These are phyloP conservation scores for Russula abietina DNA, from an alignment of 768 basidiomycete genomes.

Conservation along the genomic window DNA sequence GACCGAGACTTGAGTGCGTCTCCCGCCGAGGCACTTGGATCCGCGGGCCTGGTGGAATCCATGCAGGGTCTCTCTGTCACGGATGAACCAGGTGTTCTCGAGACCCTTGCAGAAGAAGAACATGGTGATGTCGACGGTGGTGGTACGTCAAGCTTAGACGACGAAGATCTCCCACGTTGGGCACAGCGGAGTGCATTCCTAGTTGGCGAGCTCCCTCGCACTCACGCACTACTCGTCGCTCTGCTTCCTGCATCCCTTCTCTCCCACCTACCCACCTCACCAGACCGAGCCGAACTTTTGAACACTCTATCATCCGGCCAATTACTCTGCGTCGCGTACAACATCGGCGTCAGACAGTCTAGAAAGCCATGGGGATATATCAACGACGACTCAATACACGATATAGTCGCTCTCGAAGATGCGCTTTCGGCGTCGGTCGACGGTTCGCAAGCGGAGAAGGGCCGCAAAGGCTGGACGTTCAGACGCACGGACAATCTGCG, in stretches of 20 bases:
- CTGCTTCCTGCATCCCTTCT: constrained; percentile 56
- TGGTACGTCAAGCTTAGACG: constrained; percentile 41
- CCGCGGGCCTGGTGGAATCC: constrained; percentile 52
- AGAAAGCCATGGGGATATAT: constrained; percentile 87
- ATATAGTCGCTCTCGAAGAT: constrained; percentile 61
- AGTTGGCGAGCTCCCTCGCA: constrained; percentile 56
- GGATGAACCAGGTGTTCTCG: constrained; percentile 56
- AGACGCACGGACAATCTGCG: constrained; percentile 80
- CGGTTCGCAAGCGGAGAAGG: constrained; percentile 33
- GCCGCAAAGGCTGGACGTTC: constrained; percentile 73
- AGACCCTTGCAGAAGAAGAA: constrained; percentile 44
- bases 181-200: constrained; percentile 47
- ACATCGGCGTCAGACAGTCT: constrained; percentile 71
- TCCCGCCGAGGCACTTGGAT: constrained; percentile 29
- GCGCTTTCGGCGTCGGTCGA: constrained; percentile 37
- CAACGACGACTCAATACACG: constrained; percentile 69
- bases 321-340: constrained; percentile 73
- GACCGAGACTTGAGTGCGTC: no score
- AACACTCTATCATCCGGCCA: constrained; percentile 66
- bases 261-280: constrained; percentile 33
- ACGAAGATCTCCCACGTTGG: constrained; percentile 74
- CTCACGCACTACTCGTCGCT: constrained; percentile 51
- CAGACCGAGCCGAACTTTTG: constrained; percentile 40
- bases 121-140: constrained; percentile 23
- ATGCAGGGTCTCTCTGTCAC: constrained; percentile 43